phyloP scores from a whole-genome alignment of 192 early-diverging fungal species.

The Coemansia sp. region DNA sequence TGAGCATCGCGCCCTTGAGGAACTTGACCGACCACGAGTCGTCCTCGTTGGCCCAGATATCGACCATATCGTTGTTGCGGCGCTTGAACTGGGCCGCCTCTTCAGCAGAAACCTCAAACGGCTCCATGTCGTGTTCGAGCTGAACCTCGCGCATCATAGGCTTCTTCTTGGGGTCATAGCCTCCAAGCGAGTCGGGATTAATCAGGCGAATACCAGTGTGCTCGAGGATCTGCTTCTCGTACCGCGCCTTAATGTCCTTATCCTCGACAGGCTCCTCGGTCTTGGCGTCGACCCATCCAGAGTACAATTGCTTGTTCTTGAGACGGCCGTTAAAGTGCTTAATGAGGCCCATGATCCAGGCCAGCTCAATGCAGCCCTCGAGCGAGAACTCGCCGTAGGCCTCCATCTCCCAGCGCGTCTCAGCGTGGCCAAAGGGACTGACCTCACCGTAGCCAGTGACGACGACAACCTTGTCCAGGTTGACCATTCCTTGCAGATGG shows the following conservation, averaged over 20 bases:
- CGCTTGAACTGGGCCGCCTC: constrained; percentile 87
- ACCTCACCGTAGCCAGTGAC: constrained; percentile 94
- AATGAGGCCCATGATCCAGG: constrained; percentile 97
- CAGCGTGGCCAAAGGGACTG: constrained; percentile 86
- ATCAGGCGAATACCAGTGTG: constrained; percentile 77
- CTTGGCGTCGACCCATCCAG: constrained; percentile 86
- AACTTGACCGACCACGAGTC: constrained; percentile 80
- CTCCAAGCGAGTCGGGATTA: constrained; percentile 60
- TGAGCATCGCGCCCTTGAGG: constrained; percentile 83
- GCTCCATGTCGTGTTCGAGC: constrained; percentile 83
- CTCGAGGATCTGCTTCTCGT: constrained; percentile 86
- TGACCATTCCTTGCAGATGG: constrained; percentile 72
- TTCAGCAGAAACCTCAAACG: constrained; percentile 84
- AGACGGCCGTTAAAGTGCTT: constrained; percentile 71
- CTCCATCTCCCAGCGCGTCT: constrained; percentile 99
- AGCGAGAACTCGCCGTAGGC: constrained; percentile 67
- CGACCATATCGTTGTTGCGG: constrained; percentile 77
- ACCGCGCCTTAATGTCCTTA: constrained; percentile 84
- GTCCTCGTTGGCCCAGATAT: constrained; percentile 51
- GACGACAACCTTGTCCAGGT: constrained; percentile 91
- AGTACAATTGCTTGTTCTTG: constrained; percentile 49
- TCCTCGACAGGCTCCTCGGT: constrained; percentile 85
- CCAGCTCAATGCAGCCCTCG: constrained; percentile 88
- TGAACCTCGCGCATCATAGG: constrained; percentile 88
- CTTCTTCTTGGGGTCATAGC: constrained; percentile 73